Evolutionary conservation across 2,329 filamentous ascomycete species (phyloP).

Genomic region (Fusarium beomiforme): DNA sequence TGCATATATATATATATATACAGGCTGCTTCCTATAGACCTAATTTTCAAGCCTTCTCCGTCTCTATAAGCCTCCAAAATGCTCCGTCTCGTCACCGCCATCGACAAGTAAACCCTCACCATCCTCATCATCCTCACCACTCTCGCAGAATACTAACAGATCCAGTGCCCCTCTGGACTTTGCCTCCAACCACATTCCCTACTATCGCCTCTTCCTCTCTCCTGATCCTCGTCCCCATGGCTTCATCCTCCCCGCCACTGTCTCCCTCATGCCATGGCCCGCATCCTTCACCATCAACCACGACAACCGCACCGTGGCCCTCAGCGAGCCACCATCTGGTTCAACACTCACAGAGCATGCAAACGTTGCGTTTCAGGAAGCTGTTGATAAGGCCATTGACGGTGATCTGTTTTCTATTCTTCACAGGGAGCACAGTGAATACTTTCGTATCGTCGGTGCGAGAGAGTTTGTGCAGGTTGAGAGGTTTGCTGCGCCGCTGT

Average conservation of each 20-base stretch:
- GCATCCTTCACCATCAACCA: constrained; percentile 50
- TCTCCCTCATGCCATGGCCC: constrained; percentile 60
- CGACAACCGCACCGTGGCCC: constrained; percentile 44
- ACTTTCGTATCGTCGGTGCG: constrained; percentile 53
- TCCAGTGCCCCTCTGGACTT: constrained; percentile 59
- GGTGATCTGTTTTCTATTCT: constrained; percentile 51
- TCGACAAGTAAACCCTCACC: constrained; percentile 53
- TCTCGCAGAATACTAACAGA: neutral
- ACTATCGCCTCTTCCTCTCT: constrained; percentile 59
- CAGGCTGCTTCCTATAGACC: no score
- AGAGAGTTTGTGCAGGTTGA: constrained; percentile 61
- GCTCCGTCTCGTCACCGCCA: constrained; percentile 52
- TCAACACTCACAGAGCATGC: constrained; percentile 44
- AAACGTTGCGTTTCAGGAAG: constrained; percentile 52
- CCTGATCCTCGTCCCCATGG: constrained; percentile 59
- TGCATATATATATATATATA: no score
- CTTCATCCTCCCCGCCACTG: constrained; percentile 58
- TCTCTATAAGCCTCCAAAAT: constrained; percentile 37
- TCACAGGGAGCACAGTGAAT: constrained; percentile 54
- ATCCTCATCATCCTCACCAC: no score
- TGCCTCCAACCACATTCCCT: constrained; percentile 48
- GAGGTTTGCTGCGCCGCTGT: constrained; percentile 69
- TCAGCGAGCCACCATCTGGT: constrained; percentile 41
- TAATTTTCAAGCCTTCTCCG: no score
- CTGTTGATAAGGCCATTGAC: constrained; percentile 52